These are phyloP conservation scores for Thielaviopsis punctulata DNA, from an alignment of 2,329 filamentous ascomycete species.

Conservation along the genomic window DNA sequence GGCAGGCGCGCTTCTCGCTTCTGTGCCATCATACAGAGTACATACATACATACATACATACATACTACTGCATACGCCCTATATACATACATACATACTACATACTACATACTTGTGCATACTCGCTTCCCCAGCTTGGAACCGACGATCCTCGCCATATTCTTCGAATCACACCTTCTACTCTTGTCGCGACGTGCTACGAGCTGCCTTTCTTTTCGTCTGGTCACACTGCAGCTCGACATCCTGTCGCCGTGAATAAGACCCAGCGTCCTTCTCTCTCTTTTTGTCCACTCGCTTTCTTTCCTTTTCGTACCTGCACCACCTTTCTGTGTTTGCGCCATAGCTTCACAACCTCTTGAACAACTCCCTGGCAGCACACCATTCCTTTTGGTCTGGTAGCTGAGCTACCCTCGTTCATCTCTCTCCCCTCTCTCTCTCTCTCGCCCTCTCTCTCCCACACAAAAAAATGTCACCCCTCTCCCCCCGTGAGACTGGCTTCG, in stretches of 20 bases:
- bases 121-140: background rate
- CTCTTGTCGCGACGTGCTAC: background rate
- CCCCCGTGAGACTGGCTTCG: conserved; percentile 26
- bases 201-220: background rate
- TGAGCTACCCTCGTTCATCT: background rate
- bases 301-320: background rate
- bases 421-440: background rate
- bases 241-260: background rate
- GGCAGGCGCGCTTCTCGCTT: too few species aligned
- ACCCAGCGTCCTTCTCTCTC: background rate
- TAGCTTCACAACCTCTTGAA: background rate
- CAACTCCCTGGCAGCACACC: background rate
- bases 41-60: too few species aligned
- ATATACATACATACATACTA: background rate
- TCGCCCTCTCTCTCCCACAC: background rate
- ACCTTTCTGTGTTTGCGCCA: background rate
- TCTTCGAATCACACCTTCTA: background rate
- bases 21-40: too few species aligned
- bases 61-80: too few species aligned
- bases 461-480: conserved; percentile 17
- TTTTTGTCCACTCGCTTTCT: background rate
- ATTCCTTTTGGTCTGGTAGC: background rate
- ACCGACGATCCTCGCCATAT: background rate
- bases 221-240: background rate
- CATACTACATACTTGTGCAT: background rate